phyloP scores from a whole-genome alignment of 2,329 filamentous ascomycete genomes.

The Fusarium caatingaense region DNA sequence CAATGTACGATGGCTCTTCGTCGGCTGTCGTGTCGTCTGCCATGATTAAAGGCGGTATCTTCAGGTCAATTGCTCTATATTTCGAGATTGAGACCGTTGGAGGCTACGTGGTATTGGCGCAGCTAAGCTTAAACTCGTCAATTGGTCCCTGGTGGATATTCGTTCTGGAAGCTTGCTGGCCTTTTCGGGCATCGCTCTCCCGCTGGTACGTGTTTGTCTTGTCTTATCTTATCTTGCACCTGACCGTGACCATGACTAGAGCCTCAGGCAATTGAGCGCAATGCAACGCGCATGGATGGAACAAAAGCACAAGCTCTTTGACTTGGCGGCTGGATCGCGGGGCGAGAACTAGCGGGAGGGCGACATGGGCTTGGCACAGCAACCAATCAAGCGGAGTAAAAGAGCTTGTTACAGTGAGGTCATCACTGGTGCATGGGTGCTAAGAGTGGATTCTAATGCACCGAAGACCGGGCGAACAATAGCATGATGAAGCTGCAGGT shows the following conservation, averaged over 20 bases:
- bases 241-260: not conserved
- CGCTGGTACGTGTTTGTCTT: constrained; percentile 34
- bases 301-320: constrained; percentile 15
- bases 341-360: constrained; percentile 25
- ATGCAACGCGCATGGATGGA: not conserved
- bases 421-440: constrained; percentile 36
- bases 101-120: constrained; percentile 12
- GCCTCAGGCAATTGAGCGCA: not conserved
- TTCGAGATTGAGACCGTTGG: constrained; percentile 8
- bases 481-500: constrained; percentile 6
- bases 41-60: constrained; percentile 1
- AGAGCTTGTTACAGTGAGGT: constrained; percentile 40
- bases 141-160: constrained; percentile 16
- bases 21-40: constrained; percentile 30
- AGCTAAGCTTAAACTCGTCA: constrained; percentile 13
- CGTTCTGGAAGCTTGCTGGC: constrained; percentile 47
- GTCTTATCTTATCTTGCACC: constrained; percentile 11
- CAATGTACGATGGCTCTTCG: constrained; percentile 85
- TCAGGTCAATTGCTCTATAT: not conserved
- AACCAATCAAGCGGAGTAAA: constrained; percentile 33
- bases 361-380: constrained; percentile 7
- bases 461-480: not conserved
- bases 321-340: constrained; percentile 20
- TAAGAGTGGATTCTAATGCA: constrained; percentile 11
- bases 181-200: constrained; percentile 43